phyloP scores from a whole-genome alignment of 805 yeast species.

The Kodamaea neixiangensis region DNA sequence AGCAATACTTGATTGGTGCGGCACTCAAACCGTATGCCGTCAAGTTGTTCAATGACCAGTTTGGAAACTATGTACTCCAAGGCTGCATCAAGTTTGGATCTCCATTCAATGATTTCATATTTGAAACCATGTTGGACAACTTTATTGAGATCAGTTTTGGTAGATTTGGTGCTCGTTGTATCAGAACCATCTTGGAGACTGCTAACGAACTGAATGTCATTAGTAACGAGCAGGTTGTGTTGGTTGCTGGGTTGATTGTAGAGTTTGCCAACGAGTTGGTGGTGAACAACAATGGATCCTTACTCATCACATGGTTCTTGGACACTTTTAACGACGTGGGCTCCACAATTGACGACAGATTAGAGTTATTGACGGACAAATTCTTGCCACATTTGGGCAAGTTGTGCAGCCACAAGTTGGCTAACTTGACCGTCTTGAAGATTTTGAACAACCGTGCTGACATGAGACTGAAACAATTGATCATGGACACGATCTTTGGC shows the following conservation, averaged over 20 bases:
- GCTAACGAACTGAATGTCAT: slow-evolving; percentile 46
- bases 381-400: slow-evolving; percentile 61
- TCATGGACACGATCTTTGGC: slow-evolving; percentile 70
- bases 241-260: slow-evolving; percentile 76
- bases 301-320: slow-evolving; percentile 89
- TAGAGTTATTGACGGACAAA: slow-evolving; percentile 61
- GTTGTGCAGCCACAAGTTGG: slow-evolving; percentile 79
- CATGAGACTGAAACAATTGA: slow-evolving; percentile 55
- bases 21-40: slow-evolving; percentile 80
- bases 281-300: slow-evolving; percentile 81
- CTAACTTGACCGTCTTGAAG: slow-evolving; percentile 79
- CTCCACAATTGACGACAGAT: slow-evolving; percentile 51
- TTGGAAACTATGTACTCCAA: slow-evolving; percentile 95
- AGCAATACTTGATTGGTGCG: slow-evolving; percentile 61
- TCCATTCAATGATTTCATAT: slow-evolving; percentile 87
- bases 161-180: slow-evolving; percentile 93
- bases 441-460: slow-evolving; percentile 71
- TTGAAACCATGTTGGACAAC: slow-evolving; percentile 75
- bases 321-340: slow-evolving; percentile 57
- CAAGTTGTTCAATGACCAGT: slow-evolving; percentile 89
- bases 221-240: slow-evolving; percentile 64
- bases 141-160: slow-evolving; percentile 83
- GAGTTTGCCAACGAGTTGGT: slow-evolving; percentile 78
- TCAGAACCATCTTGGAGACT: slow-evolving; percentile 89
- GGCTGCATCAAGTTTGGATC: slow-evolving; percentile 88